Conservation (phyloP, 1,284 basidiomycete genomes). For the Ganoderma meredithae region DNA sequence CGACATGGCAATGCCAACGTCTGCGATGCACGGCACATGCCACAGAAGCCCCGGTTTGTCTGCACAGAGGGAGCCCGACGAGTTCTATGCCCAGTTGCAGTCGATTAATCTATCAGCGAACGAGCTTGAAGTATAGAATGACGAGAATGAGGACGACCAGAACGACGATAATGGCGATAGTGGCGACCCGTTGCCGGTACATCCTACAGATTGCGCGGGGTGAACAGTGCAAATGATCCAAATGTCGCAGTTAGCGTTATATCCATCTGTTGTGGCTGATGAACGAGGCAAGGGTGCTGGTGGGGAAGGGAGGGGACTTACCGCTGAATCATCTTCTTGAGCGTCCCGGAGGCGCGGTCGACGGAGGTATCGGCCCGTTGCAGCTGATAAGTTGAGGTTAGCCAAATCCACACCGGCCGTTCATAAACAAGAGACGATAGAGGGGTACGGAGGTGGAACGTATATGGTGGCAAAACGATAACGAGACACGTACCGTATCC, state of each 20-base stretch:
- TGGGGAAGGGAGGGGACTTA: slow-evolving; percentile 15
- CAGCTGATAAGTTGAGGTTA: slow-evolving; percentile 49
- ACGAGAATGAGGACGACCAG: slow-evolving; percentile 75
- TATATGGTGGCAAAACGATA: not conserved
- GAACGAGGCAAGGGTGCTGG: slow-evolving; percentile 10
- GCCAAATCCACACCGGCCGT: not conserved
- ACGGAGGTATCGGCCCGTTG: slow-evolving; percentile 76
- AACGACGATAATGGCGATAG: slow-evolving; percentile 71
- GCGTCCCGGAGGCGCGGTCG: slow-evolving; percentile 75
- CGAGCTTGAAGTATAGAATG: slow-evolving; percentile 77
- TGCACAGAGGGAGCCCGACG: not conserved
- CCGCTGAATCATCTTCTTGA: slow-evolving; percentile 81
- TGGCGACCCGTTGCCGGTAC: slow-evolving; percentile 83
- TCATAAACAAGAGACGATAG: not conserved
- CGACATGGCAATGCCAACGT: not conserved
- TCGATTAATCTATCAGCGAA: slow-evolving; percentile 36
- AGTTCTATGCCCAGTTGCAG: not conserved
- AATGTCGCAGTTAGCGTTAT: slow-evolving; percentile 35
- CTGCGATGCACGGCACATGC: not conserved
- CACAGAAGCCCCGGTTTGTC: not conserved
- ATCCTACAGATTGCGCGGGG: slow-evolving; percentile 55
- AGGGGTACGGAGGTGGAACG: not conserved
- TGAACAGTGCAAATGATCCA: not conserved
- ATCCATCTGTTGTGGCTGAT: slow-evolving; percentile 43
- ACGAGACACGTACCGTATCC: slow-evolving; percentile 67